Conservation (phyloP, 192 early-diverging fungal species). For the Cetraspora pellucida region DNA sequence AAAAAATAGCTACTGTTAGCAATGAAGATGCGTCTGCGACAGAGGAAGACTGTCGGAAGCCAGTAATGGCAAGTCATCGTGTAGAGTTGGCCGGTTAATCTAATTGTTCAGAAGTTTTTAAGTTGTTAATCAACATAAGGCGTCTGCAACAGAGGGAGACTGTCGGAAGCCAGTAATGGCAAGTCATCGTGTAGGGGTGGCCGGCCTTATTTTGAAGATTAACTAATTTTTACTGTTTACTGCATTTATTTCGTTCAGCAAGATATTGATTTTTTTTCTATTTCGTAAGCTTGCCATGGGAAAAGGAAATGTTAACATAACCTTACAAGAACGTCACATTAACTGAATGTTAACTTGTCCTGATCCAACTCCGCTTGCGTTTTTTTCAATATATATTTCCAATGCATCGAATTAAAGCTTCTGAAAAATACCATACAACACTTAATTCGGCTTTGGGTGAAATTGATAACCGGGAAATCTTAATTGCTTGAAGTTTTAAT, state of each 20-base stretch:
- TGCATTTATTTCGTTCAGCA: slow-evolving; percentile 8
- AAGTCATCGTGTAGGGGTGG: too few species aligned
- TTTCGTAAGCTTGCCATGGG: slow-evolving; percentile 2
- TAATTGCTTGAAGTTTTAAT: too few species aligned
- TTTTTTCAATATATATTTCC: slow-evolving; percentile 21
- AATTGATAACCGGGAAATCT: not conserved
- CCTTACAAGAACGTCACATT: slow-evolving; percentile 11
- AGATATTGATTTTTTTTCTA: slow-evolving; percentile 18
- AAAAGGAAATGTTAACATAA: slow-evolving; percentile 17
- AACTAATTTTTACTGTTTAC: slow-evolving; percentile 16
- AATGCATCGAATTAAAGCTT: not conserved
- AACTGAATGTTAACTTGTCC: slow-evolving; percentile 1
- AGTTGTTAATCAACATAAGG: too few species aligned
- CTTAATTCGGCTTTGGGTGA: not conserved
- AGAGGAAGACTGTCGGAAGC: too few species aligned
- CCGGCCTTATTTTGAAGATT: not conserved
- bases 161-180: slow-evolving; percentile 9
- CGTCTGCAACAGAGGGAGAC: too few species aligned
- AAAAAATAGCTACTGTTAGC: too few species aligned
- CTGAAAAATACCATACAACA: not conserved
- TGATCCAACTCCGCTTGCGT: slow-evolving; percentile 8
- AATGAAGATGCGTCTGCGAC: too few species aligned
- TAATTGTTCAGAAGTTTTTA: too few species aligned
- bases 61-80: too few species aligned
- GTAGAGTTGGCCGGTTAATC: too few species aligned